Evolutionary conservation across 2,329 filamentous ascomycete genomes (phyloP), one percentile per base, ranked within the genome.

Genomic region (Aspergillus uvarum): DNA sequence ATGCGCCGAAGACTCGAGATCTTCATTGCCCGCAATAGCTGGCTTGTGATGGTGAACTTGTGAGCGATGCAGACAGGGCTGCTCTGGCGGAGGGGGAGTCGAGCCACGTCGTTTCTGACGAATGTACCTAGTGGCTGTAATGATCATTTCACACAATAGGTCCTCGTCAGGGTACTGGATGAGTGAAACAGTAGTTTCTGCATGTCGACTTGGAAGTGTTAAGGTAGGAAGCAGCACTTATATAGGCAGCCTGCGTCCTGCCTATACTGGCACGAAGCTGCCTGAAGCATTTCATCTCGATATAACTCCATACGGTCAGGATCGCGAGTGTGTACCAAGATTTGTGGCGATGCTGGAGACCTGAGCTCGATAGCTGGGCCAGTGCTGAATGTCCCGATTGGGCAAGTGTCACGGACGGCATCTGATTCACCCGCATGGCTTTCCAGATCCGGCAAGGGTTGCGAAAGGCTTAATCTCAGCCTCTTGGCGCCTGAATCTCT

Each of bases 21-120:
- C 52, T 48, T 31, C 12, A 5, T 31, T 10, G 29, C 32, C 14
- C 5, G 14, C 4, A 19, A n/a, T n/a, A 4, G 26, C 16, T 8
- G 44, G 48, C 2, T 48, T 26, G 19, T 22, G 29, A 51, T 52
- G 44, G 14, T 29, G 52, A 16, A 47, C 38, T 10, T 50, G 52
- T 14, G 58, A 51, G 47, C 50, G 55, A 53, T 64, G 64, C 49
- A 64, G 63, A 12, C 53, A 59, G 8, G 19, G 26, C 44, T 22
- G 56, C 38, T 56, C 19, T 29, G 47, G 12, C 4, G 14, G 8
- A 12, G 14, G 5, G 4, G 29, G 35, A 14, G 11, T 24, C 19
- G 42, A 29, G n/a, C 16, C 24, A 22, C 32, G 31, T 11, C n/a
- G 22, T 38, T 59, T 59, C 26, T 35, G 52, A 21, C 48, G 50